Evolutionary conservation across 257 asterid species (phyloP).

Genomic region (Lycium ferocissimum): DNA sequence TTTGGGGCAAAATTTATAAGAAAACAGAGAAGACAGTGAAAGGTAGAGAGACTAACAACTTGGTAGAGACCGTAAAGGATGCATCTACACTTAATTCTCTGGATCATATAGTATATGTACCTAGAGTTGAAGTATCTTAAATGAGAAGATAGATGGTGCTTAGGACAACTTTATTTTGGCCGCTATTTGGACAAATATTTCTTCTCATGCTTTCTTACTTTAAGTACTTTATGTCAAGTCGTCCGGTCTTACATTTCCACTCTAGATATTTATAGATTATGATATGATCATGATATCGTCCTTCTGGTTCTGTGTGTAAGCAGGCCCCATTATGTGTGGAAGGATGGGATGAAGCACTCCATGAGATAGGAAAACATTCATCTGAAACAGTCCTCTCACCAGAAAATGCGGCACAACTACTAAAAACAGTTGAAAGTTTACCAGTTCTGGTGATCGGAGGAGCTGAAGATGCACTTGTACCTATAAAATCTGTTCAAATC

Average conservation of each 20-base stretch:
- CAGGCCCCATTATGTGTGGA: conserved; percentile 91
- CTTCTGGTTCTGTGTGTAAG: conserved; percentile 24
- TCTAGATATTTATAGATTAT: neutral
- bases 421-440: conserved; percentile 47
- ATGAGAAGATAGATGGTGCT: neutral
- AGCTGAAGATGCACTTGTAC: conserved; percentile 87
- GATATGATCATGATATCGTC: neutral
- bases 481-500: conserved; percentile 73
- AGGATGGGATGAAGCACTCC: conserved; percentile 55
- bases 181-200: neutral
- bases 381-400: conserved; percentile 74
- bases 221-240: neutral
- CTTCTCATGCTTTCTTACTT: neutral
- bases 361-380: conserved; percentile 65
- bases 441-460: conserved; percentile 88
- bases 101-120: conserved; percentile 4
- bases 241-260: neutral
- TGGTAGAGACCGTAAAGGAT: neutral
- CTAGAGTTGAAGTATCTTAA: neutral
- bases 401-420: conserved; percentile 51
- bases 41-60: neutral
- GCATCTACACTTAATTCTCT: neutral
- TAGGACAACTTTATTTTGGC: neutral
- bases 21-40: neutral
- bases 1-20: neutral